Percentiles rank a stretch among this genome's conserved stretches.
These are phyloP conservation scores for Quercus variabilis DNA, from an alignment of 306 rosid species.

Conservation along the genomic window DNA sequence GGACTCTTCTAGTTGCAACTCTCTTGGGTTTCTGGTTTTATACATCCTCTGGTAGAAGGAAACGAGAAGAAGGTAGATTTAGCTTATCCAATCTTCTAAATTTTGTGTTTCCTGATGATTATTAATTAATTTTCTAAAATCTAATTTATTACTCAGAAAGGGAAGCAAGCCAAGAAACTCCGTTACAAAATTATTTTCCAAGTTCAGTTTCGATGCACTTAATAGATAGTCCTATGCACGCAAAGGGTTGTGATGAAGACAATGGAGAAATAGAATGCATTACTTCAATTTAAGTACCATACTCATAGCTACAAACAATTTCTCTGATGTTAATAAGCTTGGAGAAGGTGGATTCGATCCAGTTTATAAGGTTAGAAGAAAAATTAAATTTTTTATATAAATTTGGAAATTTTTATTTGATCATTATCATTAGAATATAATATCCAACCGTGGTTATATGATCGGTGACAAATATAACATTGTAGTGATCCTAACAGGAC, in stretches of 20 bases:
- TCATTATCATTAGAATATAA: not conserved
- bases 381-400: not conserved
- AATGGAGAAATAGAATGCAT: constrained; percentile 15
- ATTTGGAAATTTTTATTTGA: not conserved
- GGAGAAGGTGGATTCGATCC: constrained; percentile 31
- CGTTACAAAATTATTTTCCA: not conserved
- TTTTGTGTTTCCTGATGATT: not conserved
- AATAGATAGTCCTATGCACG: not conserved
- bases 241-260: not conserved
- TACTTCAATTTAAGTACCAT: constrained; percentile 12
- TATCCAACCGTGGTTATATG: not conserved
- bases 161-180: not conserved
- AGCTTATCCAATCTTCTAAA: too few relatives aligned
- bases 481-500: not conserved
- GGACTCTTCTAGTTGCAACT: not conserved
- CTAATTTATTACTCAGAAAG: not conserved
- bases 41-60: not conserved
- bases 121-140: not conserved
- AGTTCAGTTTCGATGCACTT: not conserved
- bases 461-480: too few relatives aligned
- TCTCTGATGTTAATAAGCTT: constrained; percentile 19
- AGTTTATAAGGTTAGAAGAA: constrained; percentile 21
- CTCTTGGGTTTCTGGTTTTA: constrained; percentile 3
- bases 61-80: not conserved
- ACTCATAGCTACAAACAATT: constrained; percentile 7